phyloP scores from a whole-genome alignment of 2,329 filamentous ascomycete genomes.

The Aspergillus eucalypticola region DNA sequence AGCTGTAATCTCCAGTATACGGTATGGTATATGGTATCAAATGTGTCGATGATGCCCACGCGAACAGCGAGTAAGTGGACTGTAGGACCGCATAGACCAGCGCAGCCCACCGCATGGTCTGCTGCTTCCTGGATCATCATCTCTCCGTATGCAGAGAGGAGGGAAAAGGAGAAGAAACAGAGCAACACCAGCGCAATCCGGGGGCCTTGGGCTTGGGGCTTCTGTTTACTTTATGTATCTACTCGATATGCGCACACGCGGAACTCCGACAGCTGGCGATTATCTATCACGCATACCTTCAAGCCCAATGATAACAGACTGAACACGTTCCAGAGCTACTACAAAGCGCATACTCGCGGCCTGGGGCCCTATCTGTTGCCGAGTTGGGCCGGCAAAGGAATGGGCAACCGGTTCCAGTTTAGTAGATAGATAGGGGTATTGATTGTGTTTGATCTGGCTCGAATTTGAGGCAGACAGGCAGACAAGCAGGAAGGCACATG shows the following conservation, averaged over 20 bases:
- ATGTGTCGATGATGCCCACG: background rate
- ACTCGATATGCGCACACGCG: background rate
- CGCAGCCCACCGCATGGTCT: no score
- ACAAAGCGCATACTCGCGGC: background rate
- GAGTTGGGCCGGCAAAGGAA: background rate
- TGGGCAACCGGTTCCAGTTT: no score
- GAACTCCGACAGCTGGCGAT: background rate
- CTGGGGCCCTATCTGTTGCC: background rate
- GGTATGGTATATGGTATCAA: background rate
- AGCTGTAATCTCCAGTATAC: background rate
- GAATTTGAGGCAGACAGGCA: background rate
- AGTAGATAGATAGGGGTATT: no score
- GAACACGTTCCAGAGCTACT: background rate
- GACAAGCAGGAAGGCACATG: background rate
- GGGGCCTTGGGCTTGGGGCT: background rate
- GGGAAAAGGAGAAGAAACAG: background rate
- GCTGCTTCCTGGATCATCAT: background rate
- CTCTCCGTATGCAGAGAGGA: background rate
- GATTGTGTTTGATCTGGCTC: no score
- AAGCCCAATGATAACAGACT: background rate
- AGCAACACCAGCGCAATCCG: background rate
- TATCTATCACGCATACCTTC: background rate
- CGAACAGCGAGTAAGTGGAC: background rate
- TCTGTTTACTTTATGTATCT: background rate
- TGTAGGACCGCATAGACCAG: background rate